These are phyloP conservation scores for Rehmannia glutinosa DNA, from an alignment of 257 asterid genomes.

Conservation along the genomic window DNA sequence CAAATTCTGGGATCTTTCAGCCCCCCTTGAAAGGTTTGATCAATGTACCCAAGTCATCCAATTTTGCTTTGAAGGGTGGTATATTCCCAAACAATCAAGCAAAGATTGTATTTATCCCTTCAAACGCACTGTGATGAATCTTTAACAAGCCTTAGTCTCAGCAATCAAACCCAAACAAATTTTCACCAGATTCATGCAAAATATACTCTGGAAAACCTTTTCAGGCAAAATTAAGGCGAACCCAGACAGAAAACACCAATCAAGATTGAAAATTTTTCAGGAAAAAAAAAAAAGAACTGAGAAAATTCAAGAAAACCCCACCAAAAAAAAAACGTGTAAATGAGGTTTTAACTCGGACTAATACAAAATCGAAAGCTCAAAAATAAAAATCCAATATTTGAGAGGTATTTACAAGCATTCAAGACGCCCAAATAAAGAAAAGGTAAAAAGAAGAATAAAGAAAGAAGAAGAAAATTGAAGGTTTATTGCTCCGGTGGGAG, in stretches of 20 bases:
- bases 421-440: slow-evolving; percentile 10
- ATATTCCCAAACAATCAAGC: slow-evolving; percentile 19
- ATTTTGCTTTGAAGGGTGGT: slow-evolving; percentile 19
- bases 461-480: slow-evolving; percentile 8
- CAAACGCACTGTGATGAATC: background rate
- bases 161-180: slow-evolving; percentile 3
- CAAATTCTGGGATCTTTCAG: slow-evolving; percentile 14
- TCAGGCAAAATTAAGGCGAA: background rate
- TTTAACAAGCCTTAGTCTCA: background rate
- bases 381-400: slow-evolving; percentile 31
- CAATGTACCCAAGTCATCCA: slow-evolving; percentile 7
- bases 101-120: background rate
- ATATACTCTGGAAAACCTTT: background rate
- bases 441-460: background rate
- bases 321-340: too few species aligned
- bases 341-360: background rate
- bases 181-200: background rate
- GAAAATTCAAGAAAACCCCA: slow-evolving; percentile 21
- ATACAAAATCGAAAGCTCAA: slow-evolving; percentile 3
- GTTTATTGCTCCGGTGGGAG: slow-evolving; percentile 24
- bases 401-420: slow-evolving; percentile 34
- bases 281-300: background rate
- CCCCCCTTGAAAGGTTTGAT: slow-evolving; percentile 16
- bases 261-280: slow-evolving; percentile 10
- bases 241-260: slow-evolving; percentile 15